These are phyloP conservation scores for Aurantiochytrium sp. DNA, from an alignment of 108 stramenopile genomes.

Conservation along the genomic window DNA sequence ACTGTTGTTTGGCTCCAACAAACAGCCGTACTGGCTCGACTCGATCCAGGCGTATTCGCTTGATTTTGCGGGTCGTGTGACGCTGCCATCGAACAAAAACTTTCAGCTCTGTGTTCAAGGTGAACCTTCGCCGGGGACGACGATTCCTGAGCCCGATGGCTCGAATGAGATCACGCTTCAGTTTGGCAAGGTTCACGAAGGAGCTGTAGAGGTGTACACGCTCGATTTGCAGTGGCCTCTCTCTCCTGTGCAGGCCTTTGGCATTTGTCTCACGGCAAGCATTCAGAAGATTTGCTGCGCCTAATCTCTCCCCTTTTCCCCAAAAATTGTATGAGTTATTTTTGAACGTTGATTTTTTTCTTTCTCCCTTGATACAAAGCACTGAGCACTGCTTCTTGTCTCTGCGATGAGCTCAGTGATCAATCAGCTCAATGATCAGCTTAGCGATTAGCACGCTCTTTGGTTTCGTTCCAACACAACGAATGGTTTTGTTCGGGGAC, in stretches of 20 bases:
- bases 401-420: too few species aligned
- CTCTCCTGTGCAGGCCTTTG: not conserved
- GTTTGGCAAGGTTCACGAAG: constrained; percentile 18
- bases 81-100: not conserved
- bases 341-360: too few species aligned
- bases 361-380: too few species aligned
- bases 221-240: constrained; percentile 16
- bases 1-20: not conserved
- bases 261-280: not conserved
- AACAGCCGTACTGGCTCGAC: constrained; percentile 47
- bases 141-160: not conserved
- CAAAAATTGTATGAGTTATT: not conserved
- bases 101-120: not conserved
- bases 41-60: constrained; percentile 20
- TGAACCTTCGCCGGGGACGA: not conserved
- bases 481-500: too few species aligned
- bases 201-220: not conserved
- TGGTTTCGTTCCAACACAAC: too few species aligned
- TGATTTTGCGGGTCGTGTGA: not conserved
- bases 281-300: not conserved
- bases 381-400: too few species aligned
- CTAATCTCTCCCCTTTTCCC: not conserved
- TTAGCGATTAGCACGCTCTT: too few species aligned
- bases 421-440: too few species aligned
- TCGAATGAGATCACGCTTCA: constrained; percentile 2